Conservation (phyloP, 768 basidiomycete genomes). For the Mycena maculata region DNA sequence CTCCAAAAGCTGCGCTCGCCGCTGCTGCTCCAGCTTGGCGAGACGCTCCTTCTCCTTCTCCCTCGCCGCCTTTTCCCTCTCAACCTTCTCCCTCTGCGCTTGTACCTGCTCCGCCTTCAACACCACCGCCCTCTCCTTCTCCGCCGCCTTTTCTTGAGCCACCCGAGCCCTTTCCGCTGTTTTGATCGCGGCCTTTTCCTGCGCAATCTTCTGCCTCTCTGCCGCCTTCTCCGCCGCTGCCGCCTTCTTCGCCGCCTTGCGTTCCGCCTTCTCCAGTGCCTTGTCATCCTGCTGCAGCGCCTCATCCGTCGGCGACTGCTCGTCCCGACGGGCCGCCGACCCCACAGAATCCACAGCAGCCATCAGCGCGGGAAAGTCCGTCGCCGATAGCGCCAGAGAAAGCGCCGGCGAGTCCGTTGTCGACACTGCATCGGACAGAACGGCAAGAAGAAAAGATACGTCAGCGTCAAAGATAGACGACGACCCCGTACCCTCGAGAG, state of each 20-base stretch:
- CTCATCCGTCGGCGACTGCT: conserved; percentile 48
- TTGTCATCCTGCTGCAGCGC: conserved; percentile 49
- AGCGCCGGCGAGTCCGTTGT: conserved; percentile 59
- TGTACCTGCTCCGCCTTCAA: conserved; percentile 49
- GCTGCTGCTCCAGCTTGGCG: conserved; percentile 51
- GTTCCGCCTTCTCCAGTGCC: conserved; percentile 66
- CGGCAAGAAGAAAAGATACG: conserved; percentile 52
- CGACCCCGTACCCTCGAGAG: conserved; percentile 55
- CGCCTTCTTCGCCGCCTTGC: conserved; percentile 74
- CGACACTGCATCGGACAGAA: conserved; percentile 54
- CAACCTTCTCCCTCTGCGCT: conserved; percentile 46
- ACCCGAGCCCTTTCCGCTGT: conserved; percentile 66
- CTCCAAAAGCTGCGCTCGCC: conserved; percentile 46
- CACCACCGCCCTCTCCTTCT: conserved; percentile 48
- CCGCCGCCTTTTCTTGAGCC: conserved; percentile 63
- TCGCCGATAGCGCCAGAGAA: conserved; percentile 68
- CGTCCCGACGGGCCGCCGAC: conserved; percentile 44
- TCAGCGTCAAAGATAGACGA: conserved; percentile 66
- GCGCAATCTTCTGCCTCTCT: conserved; percentile 66
- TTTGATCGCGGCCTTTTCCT: conserved; percentile 68
- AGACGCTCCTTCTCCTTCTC: conserved; percentile 50
- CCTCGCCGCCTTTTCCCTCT: conserved; percentile 53
- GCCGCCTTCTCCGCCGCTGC: conserved; percentile 71
- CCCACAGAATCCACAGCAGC: conserved; percentile 45
- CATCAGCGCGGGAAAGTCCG: conserved; percentile 81